Conservation (phyloP, 495 filamentous ascomycete genomes). For the Hyaloscypha hepaticicola region DNA sequence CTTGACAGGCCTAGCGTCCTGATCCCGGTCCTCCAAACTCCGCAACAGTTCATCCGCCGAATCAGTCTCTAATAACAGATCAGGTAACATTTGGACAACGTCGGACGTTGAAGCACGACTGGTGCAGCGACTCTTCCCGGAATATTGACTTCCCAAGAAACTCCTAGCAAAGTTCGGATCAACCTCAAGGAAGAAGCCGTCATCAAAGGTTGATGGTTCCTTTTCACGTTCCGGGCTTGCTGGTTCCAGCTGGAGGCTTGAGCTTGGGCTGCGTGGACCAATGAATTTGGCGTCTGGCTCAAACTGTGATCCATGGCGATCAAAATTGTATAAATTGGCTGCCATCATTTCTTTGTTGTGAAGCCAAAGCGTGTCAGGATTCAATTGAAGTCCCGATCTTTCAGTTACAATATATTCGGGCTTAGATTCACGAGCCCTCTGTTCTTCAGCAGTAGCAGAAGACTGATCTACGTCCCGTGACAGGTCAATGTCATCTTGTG, state of each 20-base stretch:
- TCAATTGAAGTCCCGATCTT: not conserved
- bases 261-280: not conserved
- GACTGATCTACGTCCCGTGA: not conserved
- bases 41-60: not conserved
- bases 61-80: not conserved
- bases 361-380: not conserved
- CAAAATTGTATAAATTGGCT: not conserved
- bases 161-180: not conserved
- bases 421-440: not conserved
- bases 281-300: not conserved
- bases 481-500: not conserved
- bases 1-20: not conserved
- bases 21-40: not conserved
- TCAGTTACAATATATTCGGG: not conserved
- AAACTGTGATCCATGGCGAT: not conserved
- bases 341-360: not conserved
- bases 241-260: not conserved
- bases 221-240: not conserved
- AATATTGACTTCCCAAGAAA: slow-evolving; percentile 15
- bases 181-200: not conserved
- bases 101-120: not conserved
- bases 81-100: not conserved
- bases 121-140: not conserved
- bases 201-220: not conserved
- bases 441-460: not conserved